Percentiles rank a stretch among this genome's conserved stretches.
These are phyloP conservation scores for Hymenoscyphus repandus DNA, from an alignment of 2,329 filamentous ascomycete genomes.

Conservation along the genomic window DNA sequence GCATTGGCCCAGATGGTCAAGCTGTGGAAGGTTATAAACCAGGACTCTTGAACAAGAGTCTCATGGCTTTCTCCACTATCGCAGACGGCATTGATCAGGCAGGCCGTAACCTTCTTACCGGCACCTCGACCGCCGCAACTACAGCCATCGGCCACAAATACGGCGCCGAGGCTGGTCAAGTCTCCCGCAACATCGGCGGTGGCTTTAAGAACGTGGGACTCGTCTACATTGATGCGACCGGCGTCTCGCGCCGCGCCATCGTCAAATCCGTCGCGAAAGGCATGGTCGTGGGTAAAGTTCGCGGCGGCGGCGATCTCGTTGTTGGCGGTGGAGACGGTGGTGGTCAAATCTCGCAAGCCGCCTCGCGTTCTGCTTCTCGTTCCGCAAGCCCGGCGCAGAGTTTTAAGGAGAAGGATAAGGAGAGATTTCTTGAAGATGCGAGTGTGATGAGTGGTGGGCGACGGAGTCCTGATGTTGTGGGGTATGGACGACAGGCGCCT, in stretches of 20 bases:
- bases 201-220: conserved; percentile 95
- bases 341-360: conserved; percentile 14
- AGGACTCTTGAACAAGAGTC: conserved; percentile 85
- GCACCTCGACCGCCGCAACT: conserved; percentile 71
- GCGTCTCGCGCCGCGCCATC: conserved; percentile 82
- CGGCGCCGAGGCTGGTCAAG: conserved; percentile 75
- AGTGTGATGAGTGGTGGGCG: conserved; percentile 24
- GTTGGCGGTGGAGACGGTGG: conserved; percentile 53
- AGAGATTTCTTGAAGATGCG: conserved; percentile 19
- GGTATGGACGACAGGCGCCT: conserved; percentile 22
- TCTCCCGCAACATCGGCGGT: conserved; percentile 70
- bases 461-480: conserved; percentile 22
- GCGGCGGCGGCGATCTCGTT: conserved; percentile 66
- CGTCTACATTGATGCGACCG: conserved; percentile 94
- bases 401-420: conserved; percentile 25
- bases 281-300: conserved; percentile 82
- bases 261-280: conserved; percentile 95
- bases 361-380: background rate
- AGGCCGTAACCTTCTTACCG: conserved; percentile 69
- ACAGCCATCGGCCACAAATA: conserved; percentile 87
- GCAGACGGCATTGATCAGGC: conserved; percentile 90
- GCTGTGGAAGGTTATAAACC: conserved; percentile 66
- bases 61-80: conserved; percentile 95
- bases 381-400: conserved; percentile 3
- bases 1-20: conserved; percentile 66